Base-by-base conservation (phyloP, 148 eudicot genomes). In the Polygonum maritimum region DNA sequence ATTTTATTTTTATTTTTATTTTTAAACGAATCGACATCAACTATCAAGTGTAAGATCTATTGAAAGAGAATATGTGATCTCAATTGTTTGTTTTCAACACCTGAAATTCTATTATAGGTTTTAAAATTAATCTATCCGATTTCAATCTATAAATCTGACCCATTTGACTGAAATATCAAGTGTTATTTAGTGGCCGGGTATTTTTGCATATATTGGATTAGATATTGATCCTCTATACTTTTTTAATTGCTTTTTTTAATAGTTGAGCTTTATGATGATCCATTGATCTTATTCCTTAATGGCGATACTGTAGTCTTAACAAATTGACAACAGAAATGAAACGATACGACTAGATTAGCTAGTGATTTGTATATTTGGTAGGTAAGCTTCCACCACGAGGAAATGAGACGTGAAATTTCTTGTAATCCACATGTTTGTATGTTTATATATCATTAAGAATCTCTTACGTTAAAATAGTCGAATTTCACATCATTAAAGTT, bases 371-470 rank as follows among this genome's bases (percentile, higher is more conserved):
- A 35, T 15, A 16, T 67, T 67, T 67, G 71, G 38, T 67, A 67
- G 71, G 71, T 67, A 36, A 36, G 71, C 71, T 67, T 38, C 71
- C 71, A 67, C 71, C 71, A 14, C 6, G n/a, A 31, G 39, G 35
- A 63, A 63, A 63, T 63, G 40, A 12, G 70, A 63, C 40, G 9
- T 14, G 71, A 36, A 35, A 21, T 67, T 67, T 67, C 44, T 67
- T 67, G 71, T 38, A 67, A 67, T 67, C 71, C 71, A 67, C 71
- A 16, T 67, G 38, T 38, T 67, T 65, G 41, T 36, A 35, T 67
- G 44, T 38, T 35, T 67, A 67, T 67, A 31, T 2, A n/a, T 5
- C 19, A 36, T 35, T 0, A 15, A 14, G 44, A 67, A 67, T 67
- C 71, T 67, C 71, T 67, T 67, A 15, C 44, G 38, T 67, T 38